Base-by-base conservation (phyloP, 2,329 filamentous ascomycete genomes). In the Fusarium brevicatenulatum region DNA sequence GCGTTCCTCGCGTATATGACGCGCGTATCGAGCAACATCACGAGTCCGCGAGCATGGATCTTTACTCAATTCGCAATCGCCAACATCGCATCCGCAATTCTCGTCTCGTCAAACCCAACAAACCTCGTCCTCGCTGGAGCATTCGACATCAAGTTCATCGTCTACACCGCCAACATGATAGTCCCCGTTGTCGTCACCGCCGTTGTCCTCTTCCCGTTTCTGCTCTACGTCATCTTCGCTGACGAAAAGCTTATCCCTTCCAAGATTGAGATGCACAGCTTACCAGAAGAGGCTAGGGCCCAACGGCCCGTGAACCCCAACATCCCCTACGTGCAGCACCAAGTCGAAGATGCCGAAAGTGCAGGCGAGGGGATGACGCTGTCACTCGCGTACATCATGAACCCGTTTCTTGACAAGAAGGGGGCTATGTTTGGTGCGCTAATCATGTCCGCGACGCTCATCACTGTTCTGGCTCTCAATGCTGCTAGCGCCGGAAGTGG, bases 1-100 rank as follows among this genome's bases (percentile, higher is more conserved):
- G 88, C 92, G 1, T 94, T 94, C 63, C 85, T 94, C 18, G 90
- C 92, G 6, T 94, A 94, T 80, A 93, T 94, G 91, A 94, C 91
- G 1, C 85, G 91, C 11, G 91, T 93, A 0, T 93, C 91, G 0
- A 90, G 88, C 80, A 94, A 94, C 72, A 94, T 94, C 65, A 82
- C 87, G 16, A 89, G 92, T 63, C 91, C 92, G 1, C 84, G 90
- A 75, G 92, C 92, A 0, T 94, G 92, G 92, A 93, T 94, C 28
- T 87, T 90, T 73, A 89, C 88, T 4, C 92, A 94, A 66, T 94
- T 94, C 64, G 88, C 92, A 21, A 80, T 93, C 3, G 91, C 91
- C 57, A 94, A 94, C 69, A 92, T 94, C 53, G 90, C 90, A 4
- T 94, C 92, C 0, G 91, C 92, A 1, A 92, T 94, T 30, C 84